phyloP scores from a whole-genome alignment of 371 early-diverging fungal species.

The Coemansia sp. region DNA sequence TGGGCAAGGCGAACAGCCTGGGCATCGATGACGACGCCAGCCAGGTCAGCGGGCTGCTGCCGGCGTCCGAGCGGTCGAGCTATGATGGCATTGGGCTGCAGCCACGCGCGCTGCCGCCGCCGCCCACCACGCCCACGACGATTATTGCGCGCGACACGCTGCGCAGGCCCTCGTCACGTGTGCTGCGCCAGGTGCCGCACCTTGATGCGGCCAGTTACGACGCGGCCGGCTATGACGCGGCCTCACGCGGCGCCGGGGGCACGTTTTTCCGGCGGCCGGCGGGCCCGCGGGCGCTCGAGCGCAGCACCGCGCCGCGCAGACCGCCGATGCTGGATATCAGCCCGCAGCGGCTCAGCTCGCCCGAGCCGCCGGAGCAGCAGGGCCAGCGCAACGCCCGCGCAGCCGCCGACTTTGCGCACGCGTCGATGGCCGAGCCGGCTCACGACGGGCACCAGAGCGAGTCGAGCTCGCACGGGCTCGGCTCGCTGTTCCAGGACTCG shows the following conservation, averaged over 20 bases:
- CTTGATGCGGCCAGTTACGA: neutral
- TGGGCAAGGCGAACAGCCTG: slow-evolving; percentile 38
- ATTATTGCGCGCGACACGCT: slow-evolving; percentile 30
- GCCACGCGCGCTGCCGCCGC: slow-evolving; percentile 7
- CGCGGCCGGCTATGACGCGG: too few relatives aligned
- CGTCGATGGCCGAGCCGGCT: neutral
- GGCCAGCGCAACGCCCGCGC: slow-evolving; percentile 22
- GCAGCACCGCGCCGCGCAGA: slow-evolving; percentile 5
- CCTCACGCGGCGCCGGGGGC: neutral
- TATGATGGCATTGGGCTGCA: neutral
- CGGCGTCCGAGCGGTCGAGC: slow-evolving; percentile 25
- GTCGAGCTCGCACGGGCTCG: slow-evolving; percentile 30
- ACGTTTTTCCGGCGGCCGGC: slow-evolving; percentile 7
- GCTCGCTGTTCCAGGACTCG: slow-evolving; percentile 37
- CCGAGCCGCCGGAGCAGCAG: neutral
- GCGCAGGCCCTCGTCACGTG: slow-evolving; percentile 26
- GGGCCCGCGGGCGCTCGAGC: slow-evolving; percentile 23
- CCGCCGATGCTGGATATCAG: slow-evolving; percentile 10
- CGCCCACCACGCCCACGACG: slow-evolving; percentile 44
- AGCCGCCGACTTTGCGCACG: neutral
- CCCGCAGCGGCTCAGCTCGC: neutral
- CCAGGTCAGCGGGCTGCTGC: slow-evolving; percentile 39
- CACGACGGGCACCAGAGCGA: neutral
- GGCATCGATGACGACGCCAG: slow-evolving; percentile 21
- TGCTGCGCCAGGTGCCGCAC: slow-evolving; percentile 31